A percentile compares a stretch with the other conserved stretches of the same genome.
These are phyloP conservation scores for Melastoma malabathricum DNA, from an alignment of 345 rosid species.

Conservation along the genomic window DNA sequence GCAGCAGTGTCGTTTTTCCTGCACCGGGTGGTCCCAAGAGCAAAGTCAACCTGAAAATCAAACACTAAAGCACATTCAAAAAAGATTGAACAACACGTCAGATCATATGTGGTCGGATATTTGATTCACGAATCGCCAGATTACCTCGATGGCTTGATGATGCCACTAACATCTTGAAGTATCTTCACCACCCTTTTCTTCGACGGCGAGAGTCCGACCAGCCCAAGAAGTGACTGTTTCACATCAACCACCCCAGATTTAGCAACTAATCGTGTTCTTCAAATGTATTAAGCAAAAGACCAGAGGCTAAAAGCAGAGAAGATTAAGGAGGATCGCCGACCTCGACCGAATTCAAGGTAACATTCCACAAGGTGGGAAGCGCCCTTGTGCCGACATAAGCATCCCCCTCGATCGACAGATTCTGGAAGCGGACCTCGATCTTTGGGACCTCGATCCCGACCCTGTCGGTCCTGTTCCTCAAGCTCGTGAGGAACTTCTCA, in stretches of 20 bases:
- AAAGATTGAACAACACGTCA: too few relatives aligned
- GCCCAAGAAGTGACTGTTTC: slow-evolving; percentile 16
- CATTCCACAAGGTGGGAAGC: slow-evolving; percentile 26
- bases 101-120: not conserved
- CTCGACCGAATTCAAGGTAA: slow-evolving; percentile 23
- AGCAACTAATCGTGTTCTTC: not conserved
- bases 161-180: slow-evolving; percentile 20
- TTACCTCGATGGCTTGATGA: slow-evolving; percentile 29
- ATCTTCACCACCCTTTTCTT: slow-evolving; percentile 26
- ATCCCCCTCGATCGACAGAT: slow-evolving; percentile 25
- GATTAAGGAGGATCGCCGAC: slow-evolving; percentile 4
- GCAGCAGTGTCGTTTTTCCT: slow-evolving; percentile 27
- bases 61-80: not conserved
- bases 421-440: slow-evolving; percentile 30
- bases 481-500: slow-evolving; percentile 14
- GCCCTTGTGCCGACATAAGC: slow-evolving; percentile 30
- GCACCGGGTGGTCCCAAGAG: slow-evolving; percentile 35
- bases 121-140: not conserved
- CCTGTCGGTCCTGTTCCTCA: slow-evolving; percentile 22
- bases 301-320: too few relatives aligned
- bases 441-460: slow-evolving; percentile 28
- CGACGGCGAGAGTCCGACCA: slow-evolving; percentile 18
- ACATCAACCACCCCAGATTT: not conserved
- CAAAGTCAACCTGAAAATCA: slow-evolving; percentile 20
- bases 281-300: too few relatives aligned